Base-by-base conservation (phyloP, 1,284 basidiomycete genomes). In the Cryptococcus maquisensis region DNA sequence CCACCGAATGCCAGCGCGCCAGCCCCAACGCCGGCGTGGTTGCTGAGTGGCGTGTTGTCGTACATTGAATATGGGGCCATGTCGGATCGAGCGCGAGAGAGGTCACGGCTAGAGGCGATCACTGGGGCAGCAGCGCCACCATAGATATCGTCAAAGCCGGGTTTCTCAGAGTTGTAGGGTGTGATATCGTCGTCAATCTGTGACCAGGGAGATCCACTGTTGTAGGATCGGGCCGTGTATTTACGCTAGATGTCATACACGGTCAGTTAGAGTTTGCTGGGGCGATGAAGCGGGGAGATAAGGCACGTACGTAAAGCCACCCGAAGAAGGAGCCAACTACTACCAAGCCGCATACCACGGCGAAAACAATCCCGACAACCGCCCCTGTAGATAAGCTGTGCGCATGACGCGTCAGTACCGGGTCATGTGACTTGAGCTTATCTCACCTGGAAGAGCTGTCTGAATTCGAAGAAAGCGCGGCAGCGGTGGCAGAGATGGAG, bases 161-260 rank as follows among this genome's bases (percentile, higher is more conserved):
- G 43, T 26, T 44, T 44, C 43, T 44, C 43, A 16, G 8, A 16
- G 2, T 62, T 65, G 63, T 63, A 74, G 4, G 72, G 72, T 12
- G 69, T 70, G 43, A 74, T 55, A 54, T 74, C 68, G 51, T 73
- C 69, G 51, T 67, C 65, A 43, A 74, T 65, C 57, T 67, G 65
- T 38, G 62, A 44, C 72, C 72, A 74, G 9, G 67, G 60, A 12
- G 58, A 44, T 12, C n/a, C 7, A n/a, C 39, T 44, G n/a, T 56
- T 51, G 51, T 67, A 66, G 4, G 61, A 59, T 23, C 66, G 54
- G 10, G 52, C 39, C 26, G 56, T 45, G 52, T 59, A 60, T 56
- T 70, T 70, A 47, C 68, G 66, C 56, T 62, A 42, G 42, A 49
- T 23, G 35, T 47, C 26, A 43, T 23, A 3, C 18, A 24, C 21